Evolutionary conservation across 1,284 basidiomycete genomes (phyloP).

Genomic region (Rhodotorula sp.): DNA sequence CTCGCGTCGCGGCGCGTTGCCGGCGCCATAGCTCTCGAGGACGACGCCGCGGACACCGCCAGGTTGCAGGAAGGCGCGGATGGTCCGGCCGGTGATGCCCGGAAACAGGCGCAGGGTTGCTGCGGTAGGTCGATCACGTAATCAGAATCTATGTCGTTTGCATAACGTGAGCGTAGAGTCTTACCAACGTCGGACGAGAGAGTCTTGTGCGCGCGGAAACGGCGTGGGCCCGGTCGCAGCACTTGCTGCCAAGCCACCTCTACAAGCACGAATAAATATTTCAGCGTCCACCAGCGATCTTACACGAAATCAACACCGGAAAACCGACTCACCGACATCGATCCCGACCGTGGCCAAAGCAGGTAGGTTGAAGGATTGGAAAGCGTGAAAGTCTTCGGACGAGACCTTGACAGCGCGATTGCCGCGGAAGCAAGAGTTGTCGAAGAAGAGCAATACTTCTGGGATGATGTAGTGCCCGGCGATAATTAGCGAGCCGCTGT

Average conservation of each 20-base stretch:
- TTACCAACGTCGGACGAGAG: conserved; percentile 72
- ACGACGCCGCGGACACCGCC: conserved; percentile 57
- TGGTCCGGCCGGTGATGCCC: conserved; percentile 70
- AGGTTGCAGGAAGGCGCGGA: conserved; percentile 63
- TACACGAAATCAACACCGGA: conserved; percentile 24
- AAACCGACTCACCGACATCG: conserved; percentile 58
- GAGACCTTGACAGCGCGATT: conserved; percentile 76
- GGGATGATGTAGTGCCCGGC: conserved; percentile 88
- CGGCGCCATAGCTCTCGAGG: conserved; percentile 84
- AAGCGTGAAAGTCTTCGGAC: conserved; percentile 81
- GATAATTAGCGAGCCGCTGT: conserved; percentile 69
- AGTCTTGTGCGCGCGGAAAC: conserved; percentile 79
- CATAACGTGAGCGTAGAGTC: conserved; percentile 35
- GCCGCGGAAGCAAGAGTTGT: conserved; percentile 79
- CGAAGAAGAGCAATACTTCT: conserved; percentile 71
- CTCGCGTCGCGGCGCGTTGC: conserved; percentile 54
- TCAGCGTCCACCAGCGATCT: too few species aligned
- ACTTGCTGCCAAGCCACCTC: conserved; percentile 80
- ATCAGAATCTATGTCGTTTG: not conserved
- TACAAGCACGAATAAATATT: not conserved
- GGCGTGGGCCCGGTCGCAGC: conserved; percentile 68
- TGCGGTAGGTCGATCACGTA: conserved; percentile 44
- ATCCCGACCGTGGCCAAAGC: conserved; percentile 88
- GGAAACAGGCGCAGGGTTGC: conserved; percentile 80
- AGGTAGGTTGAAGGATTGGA: conserved; percentile 77